Percentiles rank a stretch among this genome's conserved stretches.
Evolutionary conservation across 192 early-diverging fungal species (phyloP).

Genomic region (Nowakowskiella sp.): DNA sequence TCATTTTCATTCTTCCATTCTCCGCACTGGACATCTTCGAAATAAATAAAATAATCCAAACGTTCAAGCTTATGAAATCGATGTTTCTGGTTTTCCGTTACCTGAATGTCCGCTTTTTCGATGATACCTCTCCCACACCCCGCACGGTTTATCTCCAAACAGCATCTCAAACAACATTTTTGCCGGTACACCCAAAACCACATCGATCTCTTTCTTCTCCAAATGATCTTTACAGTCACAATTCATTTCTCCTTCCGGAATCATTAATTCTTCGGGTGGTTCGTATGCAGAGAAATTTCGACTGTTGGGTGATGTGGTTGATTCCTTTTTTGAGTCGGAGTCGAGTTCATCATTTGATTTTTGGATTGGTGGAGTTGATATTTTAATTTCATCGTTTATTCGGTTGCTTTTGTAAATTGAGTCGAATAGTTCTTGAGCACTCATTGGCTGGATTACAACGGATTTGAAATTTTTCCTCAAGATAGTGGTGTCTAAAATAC

Average conservation of each 20-base stretch:
- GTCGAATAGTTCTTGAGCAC: constrained; percentile 29
- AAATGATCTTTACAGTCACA: constrained; percentile 64
- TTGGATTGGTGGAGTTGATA: not conserved
- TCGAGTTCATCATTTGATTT: not conserved
- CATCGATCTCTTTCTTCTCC: constrained; percentile 51
- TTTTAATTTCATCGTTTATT: constrained; percentile 18
- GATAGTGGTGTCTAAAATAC: not conserved
- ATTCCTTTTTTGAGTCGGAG: constrained; percentile 5
- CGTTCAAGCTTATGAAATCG: constrained; percentile 15
- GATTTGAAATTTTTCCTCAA: constrained; percentile 1
- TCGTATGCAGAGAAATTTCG: constrained; percentile 19
- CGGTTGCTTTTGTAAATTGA: not conserved
- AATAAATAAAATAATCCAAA: too few relatives aligned
- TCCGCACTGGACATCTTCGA: too few relatives aligned
- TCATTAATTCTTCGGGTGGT: constrained; percentile 36
- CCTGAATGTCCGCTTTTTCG: constrained; percentile 34
- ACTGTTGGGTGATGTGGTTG: not conserved
- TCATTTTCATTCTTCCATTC: constrained; percentile 12
- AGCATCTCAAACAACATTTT: constrained; percentile 52
- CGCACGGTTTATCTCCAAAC: constrained; percentile 40
- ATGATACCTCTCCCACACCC: constrained; percentile 40
- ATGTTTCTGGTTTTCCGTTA: too few relatives aligned
- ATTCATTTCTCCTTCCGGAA: constrained; percentile 36
- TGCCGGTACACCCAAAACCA: constrained; percentile 45
- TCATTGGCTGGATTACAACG: constrained; percentile 6